Conservation (phyloP, 176 grass and related monocot species). For the Bothriochloa decipiens region DNA sequence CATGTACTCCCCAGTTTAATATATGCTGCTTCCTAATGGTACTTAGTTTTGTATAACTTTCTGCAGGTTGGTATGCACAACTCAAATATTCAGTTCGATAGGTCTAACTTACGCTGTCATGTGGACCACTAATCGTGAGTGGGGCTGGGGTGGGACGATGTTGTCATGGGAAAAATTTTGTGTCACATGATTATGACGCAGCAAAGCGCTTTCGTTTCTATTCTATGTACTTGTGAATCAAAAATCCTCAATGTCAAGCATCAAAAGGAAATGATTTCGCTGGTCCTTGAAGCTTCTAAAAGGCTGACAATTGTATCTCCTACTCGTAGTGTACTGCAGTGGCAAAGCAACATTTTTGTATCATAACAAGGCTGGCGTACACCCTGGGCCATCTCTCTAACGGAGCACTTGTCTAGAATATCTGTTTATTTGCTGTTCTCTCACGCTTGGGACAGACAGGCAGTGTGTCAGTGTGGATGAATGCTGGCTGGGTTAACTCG, state of each 20-base stretch:
- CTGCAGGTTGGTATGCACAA: conserved; percentile 2
- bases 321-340: neutral
- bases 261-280: conserved; percentile 14
- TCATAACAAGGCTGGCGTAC: conserved; percentile 40
- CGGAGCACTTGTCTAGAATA: conserved; percentile 6
- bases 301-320: neutral
- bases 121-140: conserved; percentile 37
- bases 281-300: conserved; percentile 43
- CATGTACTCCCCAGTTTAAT: conserved; percentile 22
- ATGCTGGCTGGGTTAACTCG: no score
- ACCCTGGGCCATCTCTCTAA: conserved; percentile 21
- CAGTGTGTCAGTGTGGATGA: conserved; percentile 2
- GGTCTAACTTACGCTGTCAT: conserved; percentile 14
- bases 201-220: conserved; percentile 25
- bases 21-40: neutral
- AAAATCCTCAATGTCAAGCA: conserved; percentile 24
- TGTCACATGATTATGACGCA: conserved; percentile 42
- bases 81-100: conserved; percentile 9
- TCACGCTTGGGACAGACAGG: conserved; percentile 23
- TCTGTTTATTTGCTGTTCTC: conserved; percentile 1
- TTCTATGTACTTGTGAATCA: conserved; percentile 22
- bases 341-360: conserved; percentile 42
- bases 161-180: neutral
- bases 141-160: conserved; percentile 8
- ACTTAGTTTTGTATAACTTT: conserved; percentile 22